These are phyloP conservation scores for Globisporangium okanoganense DNA, from an alignment of 352 stramenopile species.

Conservation along the genomic window DNA sequence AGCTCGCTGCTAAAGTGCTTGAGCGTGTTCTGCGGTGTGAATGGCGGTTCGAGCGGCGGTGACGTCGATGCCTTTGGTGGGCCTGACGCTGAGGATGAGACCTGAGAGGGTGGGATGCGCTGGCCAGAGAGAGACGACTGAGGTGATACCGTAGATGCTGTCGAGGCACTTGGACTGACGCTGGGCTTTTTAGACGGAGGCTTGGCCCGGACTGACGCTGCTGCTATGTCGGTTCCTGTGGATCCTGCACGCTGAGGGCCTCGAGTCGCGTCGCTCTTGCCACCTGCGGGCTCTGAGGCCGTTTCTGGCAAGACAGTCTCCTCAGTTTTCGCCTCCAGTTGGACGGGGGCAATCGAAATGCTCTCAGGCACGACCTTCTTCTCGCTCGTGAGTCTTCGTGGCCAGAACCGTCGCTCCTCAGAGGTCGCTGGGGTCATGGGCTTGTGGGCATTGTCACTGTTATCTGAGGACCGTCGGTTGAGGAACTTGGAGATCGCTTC, in stretches of 20 bases:
- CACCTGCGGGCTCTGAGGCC: neutral
- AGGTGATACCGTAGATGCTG: neutral
- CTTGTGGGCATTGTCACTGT: neutral
- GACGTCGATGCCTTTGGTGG: conserved; percentile 6
- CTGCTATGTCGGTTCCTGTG: neutral
- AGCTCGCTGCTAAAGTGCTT: conserved; percentile 26
- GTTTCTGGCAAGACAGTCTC: neutral
- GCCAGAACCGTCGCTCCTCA: conserved; percentile 11
- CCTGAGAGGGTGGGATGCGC: neutral
- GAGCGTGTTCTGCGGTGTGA: conserved; percentile 18
- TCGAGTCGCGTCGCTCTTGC: conserved; percentile 9
- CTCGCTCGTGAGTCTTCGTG: conserved; percentile 8
- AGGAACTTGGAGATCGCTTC: conserved; percentile 11
- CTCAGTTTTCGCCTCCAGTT: neutral
- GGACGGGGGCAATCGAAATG: neutral
- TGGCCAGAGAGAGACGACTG: neutral
- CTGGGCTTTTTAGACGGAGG: conserved; percentile 17
- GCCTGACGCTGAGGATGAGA: neutral
- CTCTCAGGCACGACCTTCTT: conserved; percentile 5
- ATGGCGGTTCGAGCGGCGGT: conserved; percentile 21
- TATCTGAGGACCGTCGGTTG: neutral
- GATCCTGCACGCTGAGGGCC: neutral
- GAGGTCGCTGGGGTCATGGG: neutral
- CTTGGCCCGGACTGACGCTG: conserved; percentile 3
- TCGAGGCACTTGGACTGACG: conserved; percentile 5